Conservation (phyloP, 345 rosid species). For the Acer yangbiense region DNA sequence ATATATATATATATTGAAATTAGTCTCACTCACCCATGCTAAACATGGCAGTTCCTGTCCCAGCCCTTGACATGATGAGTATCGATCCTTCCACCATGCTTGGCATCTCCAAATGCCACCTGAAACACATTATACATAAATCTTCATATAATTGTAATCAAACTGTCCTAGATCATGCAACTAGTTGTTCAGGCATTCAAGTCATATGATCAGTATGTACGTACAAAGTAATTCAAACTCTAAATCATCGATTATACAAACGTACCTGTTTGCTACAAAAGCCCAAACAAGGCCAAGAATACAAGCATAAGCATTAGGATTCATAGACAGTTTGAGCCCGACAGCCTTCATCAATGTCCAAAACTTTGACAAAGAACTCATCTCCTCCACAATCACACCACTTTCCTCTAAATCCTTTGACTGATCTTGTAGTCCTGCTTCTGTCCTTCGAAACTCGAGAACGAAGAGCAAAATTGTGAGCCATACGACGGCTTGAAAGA, state of each 20-base stretch:
- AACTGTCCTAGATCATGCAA: not conserved
- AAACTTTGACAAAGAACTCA: constrained; percentile 34
- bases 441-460: constrained; percentile 58
- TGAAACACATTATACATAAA: constrained; percentile 15
- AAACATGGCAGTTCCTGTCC: constrained; percentile 96
- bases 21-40: constrained; percentile 65
- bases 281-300: constrained; percentile 76
- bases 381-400: not conserved
- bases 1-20: no score
- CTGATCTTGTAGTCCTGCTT: constrained; percentile 21
- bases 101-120: constrained; percentile 87
- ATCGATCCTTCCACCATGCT: constrained; percentile 74
- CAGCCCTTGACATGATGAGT: constrained; percentile 82
- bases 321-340: constrained; percentile 57
- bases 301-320: constrained; percentile 77
- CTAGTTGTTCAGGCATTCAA: not conserved
- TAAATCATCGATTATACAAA: no score
- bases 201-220: no score
- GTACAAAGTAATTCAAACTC: no score
- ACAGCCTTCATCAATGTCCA: constrained; percentile 58
- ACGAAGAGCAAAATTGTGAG: constrained; percentile 66
- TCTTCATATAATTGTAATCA: not conserved
- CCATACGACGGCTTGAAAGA: constrained; percentile 76
- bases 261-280: constrained; percentile 63
- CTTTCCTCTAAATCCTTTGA: constrained; percentile 38